Percentiles rank a stretch among this genome's conserved stretches.
Evolutionary conservation across 257 asterid species (phyloP).

Genomic region (Echites panduratus): DNA sequence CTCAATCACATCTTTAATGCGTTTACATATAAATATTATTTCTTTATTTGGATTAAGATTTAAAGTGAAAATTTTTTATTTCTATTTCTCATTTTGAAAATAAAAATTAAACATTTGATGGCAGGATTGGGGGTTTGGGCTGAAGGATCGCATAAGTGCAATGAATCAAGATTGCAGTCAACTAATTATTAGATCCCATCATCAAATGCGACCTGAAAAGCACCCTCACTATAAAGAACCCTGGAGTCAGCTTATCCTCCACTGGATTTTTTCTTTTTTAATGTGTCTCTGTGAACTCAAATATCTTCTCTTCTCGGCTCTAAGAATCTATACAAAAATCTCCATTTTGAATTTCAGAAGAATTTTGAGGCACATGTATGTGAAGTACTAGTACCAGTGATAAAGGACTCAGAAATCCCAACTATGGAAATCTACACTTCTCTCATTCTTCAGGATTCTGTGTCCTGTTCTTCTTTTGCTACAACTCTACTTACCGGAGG

Average conservation of each 20-base stretch:
- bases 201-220: no score
- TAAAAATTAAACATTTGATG: no score
- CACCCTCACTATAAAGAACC: no score
- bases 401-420: neutral
- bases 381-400: neutral
- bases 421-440: slow-evolving; percentile 4
- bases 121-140: no score
- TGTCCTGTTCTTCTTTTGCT: slow-evolving; percentile 7
- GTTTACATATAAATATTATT: no score
- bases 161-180: no score
- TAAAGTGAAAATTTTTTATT: no score
- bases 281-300: neutral
- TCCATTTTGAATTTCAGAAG: neutral
- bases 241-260: neutral
- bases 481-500: slow-evolving; percentile 7
- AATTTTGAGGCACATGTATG: neutral
- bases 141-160: no score
- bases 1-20: no score
- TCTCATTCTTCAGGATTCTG: neutral
- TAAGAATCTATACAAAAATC: neutral
- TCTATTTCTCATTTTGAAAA: no score
- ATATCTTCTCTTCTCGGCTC: neutral
- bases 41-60: no score
- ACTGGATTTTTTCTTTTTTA: neutral
- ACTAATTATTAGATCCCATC: no score